phyloP scores from a whole-genome alignment of 345 rosid genomes.

The Rhodamnia rubescens region DNA sequence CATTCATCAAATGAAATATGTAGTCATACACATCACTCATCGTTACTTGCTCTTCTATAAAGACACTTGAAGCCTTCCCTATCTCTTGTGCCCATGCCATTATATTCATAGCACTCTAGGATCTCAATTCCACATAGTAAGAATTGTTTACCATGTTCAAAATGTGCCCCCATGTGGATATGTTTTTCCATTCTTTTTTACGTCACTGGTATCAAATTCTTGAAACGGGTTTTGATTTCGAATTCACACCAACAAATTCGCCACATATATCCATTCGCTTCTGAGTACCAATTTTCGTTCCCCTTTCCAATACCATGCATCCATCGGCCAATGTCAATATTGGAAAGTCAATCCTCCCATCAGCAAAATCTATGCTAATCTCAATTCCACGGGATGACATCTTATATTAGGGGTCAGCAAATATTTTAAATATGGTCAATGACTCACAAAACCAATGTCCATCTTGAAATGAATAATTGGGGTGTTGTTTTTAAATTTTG shows the following conservation, averaged over 20 bases:
- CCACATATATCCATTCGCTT: neutral
- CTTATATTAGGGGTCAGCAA: no score
- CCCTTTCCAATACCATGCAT: neutral
- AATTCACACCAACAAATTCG: neutral
- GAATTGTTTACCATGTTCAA: neutral
- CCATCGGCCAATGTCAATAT: neutral
- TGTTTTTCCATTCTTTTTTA: neutral
- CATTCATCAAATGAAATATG: slow-evolving; percentile 62
- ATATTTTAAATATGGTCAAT: neutral
- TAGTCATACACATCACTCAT: slow-evolving; percentile 60
- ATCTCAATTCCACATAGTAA: neutral
- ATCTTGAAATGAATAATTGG: neutral
- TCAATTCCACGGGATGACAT: neutral
- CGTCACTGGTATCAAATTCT: neutral
- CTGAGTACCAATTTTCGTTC: neutral
- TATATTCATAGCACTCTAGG: neutral
- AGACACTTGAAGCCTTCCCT: slow-evolving; percentile 45
- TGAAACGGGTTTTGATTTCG: neutral
- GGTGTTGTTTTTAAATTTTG: no score
- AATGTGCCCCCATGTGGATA: neutral
- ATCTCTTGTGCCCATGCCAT: slow-evolving; percentile 37
- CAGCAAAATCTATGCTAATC: neutral
- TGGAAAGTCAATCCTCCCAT: neutral
- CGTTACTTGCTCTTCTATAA: slow-evolving; percentile 41
- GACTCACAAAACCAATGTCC: neutral